Evolutionary conservation across 2,329 filamentous ascomycete species (phyloP), one percentile per base, ranked within the genome.

Genomic region (Tolypocladium nubicola): DNA sequence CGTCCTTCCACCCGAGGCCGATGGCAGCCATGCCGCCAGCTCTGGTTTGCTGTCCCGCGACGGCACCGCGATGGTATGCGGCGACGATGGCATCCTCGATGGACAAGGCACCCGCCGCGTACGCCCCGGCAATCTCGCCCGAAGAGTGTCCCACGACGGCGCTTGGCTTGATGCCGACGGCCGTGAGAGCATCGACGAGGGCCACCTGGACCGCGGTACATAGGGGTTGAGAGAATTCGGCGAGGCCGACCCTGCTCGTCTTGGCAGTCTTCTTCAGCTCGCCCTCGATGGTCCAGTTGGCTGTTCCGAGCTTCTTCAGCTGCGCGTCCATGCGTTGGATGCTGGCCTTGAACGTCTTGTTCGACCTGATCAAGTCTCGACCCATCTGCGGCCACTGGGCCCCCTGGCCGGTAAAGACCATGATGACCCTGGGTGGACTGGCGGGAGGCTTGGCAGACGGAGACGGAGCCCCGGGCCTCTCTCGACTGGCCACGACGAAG

Each of bases 1-100:
- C 62, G 8, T 70, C 68, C 2, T 56, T 57, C n/a, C 60, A 54
- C 2, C 70, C 66, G 0, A 74, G 60, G 1, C 70, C 70, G 11
- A 74, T 61, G 2, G 71, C 69, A 30, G 68, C 67, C 38, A 38
- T 38, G 9, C 30, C 30, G 8, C 47, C 47, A 14, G 47, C 30
- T 9, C n/a, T 52, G 30, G 2, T 37, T 8, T 52, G 47, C 9
- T 21, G 47, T 3, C 4, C 13, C 4, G 47, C n/a, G 4, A 52
- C 47, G 26, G 16, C 23, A 5, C 21, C 71, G 72, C 72, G 30
- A 61, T 63, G 35, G 9, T 13, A 11, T 14, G 56, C 40, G 37
- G 50, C 3, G 1, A 19, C 6, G 2, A 52, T n/a, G 26, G 47
- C 26, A 3, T 26, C 52, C 10, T 55, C 45, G 30, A 19, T 30